A percentile compares a stretch with the other conserved stretches of the same genome.
These are phyloP conservation scores for Xylariaceae sp. DNA, from an alignment of 2,329 filamentous ascomycete species.

Conservation along the genomic window DNA sequence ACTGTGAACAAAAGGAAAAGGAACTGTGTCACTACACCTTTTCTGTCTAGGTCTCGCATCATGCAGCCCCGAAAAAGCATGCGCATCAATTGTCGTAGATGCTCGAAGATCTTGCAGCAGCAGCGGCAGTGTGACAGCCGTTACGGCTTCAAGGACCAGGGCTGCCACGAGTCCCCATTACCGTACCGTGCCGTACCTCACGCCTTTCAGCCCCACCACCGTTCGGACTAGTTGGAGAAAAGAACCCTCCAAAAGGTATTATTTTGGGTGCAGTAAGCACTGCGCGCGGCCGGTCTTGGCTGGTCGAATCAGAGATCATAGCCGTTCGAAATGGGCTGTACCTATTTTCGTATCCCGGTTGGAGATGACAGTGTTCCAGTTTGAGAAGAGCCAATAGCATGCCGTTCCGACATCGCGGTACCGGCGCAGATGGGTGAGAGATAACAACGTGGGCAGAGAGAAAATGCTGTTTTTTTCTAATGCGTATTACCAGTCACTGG, in stretches of 20 bases:
- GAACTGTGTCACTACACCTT: too few relatives aligned
- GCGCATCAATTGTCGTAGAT: slow-evolving; percentile 10
- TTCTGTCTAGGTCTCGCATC: too few relatives aligned
- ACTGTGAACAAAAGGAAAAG: too few relatives aligned
- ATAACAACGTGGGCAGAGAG: too few relatives aligned
- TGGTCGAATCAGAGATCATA: slow-evolving; percentile 12
- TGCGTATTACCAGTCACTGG: too few relatives aligned
- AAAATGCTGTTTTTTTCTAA: too few relatives aligned
- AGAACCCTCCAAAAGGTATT: too few relatives aligned
- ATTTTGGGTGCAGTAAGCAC: slow-evolving; percentile 15
- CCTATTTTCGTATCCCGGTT: slow-evolving; percentile 16
- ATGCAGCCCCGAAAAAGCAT: slow-evolving; percentile 6
- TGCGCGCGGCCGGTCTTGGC: slow-evolving; percentile 7
- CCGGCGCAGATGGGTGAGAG: too few relatives aligned
- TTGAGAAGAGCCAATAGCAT: slow-evolving; percentile 16
- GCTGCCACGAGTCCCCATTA: slow-evolving; percentile 19
- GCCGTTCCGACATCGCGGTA: slow-evolving; percentile 13
- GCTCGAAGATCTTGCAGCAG: slow-evolving; percentile 15
- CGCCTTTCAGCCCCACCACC: slow-evolving; percentile 1
- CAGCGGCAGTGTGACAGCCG: slow-evolving; percentile 12
- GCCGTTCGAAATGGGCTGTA: slow-evolving; percentile 8
- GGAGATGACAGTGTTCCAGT: too few relatives aligned
- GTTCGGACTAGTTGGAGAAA: too few relatives aligned
- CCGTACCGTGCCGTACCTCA: slow-evolving; percentile 4
- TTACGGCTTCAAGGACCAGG: slow-evolving; percentile 10